phyloP scores from a whole-genome alignment of 352 stramenopile species.

The Halophytophthora polymorphica region DNA sequence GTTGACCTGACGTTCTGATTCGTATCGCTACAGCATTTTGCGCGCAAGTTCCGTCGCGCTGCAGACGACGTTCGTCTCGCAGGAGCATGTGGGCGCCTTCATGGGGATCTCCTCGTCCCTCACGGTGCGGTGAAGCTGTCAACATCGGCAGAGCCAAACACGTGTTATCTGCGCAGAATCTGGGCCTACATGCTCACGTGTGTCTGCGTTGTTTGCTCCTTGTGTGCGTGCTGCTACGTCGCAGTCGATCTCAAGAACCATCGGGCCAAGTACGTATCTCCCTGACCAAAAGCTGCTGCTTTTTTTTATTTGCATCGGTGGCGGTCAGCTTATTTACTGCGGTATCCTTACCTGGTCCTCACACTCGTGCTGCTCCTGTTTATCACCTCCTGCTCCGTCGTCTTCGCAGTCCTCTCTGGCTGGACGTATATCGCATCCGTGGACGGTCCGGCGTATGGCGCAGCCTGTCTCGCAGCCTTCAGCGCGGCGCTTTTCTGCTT shows the following conservation, averaged over 20 bases:
- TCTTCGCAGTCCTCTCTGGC: conserved; percentile 62
- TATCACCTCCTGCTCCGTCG: background rate
- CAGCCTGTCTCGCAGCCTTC: conserved; percentile 51
- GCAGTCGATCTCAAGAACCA: conserved; percentile 75
- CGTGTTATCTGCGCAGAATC: background rate
- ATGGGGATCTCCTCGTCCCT: conserved; percentile 80
- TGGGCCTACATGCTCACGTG: background rate
- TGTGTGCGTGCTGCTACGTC: background rate
- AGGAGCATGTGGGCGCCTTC: conserved; percentile 69
- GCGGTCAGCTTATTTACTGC: background rate
- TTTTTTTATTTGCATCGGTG: background rate
- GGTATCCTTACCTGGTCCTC: background rate
- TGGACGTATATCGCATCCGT: conserved; percentile 74
- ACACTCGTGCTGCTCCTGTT: background rate
- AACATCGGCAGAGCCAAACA: background rate
- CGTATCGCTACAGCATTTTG: conserved; percentile 47
- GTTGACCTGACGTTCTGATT: background rate
- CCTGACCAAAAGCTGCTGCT: too few species aligned
- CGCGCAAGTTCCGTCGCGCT: conserved; percentile 76
- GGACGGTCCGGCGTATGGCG: conserved; percentile 65
- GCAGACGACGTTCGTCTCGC: conserved; percentile 66
- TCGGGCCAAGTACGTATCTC: conserved; percentile 56
- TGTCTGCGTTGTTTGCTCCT: conserved; percentile 7
- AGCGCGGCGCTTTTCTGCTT: conserved; percentile 67
- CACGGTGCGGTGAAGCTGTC: conserved; percentile 33